Base-by-base conservation (phyloP, 1,284 basidiomycete species). In the Ustilago hordei region DNA sequence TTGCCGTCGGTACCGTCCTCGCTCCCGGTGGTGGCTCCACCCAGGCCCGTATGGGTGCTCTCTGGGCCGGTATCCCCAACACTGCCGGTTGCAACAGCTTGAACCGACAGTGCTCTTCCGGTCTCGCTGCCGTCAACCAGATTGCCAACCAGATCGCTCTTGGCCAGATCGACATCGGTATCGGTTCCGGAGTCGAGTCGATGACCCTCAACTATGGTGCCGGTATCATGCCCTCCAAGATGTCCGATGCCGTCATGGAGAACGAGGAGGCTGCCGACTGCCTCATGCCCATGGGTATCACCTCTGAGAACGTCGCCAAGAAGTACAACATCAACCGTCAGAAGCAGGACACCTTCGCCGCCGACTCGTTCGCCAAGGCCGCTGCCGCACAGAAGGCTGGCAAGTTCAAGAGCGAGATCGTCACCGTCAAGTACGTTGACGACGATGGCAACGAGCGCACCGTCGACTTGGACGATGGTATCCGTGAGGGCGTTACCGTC, bases 211-310 rank as follows among this genome's bases (percentile, higher is more conserved):
- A 84, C 81, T 84, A 84, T 69, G 93, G 93, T 50, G 89, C 93
- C 32, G 89, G 88, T 80, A 91, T 91, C 38, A 90, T 90, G 86
- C 92, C 91, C 59, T 89, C 91, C 66, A 90, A 91, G 81, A 92
- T 91, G 88, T 95, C 94, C 11, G 93, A 96, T 38, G 89, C 89
- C 50, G 91, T 98, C 57, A 90, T 95, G 78, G 87, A 90, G 72
- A 91, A 90, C 87, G 89, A 92, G 80, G 92, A 95, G 84, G 91
- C 97, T 2, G 91, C 92, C 69, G 95, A 99, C 89, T 98, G 95
- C 87, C 89, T 96, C 23, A 89, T 96, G 75, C 96, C 96, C 63
- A 98, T 98, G 95, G 95, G 95, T 76, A 92, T 95, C 88, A 96
- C 95, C 57, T 97, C 94, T 31, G 96, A 98, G 89, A 98, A 98